Evolutionary conservation across 1,284 basidiomycete genomes (phyloP), one percentile per base, ranked within the genome.

Genomic region (Ustilago tritici): DNA sequence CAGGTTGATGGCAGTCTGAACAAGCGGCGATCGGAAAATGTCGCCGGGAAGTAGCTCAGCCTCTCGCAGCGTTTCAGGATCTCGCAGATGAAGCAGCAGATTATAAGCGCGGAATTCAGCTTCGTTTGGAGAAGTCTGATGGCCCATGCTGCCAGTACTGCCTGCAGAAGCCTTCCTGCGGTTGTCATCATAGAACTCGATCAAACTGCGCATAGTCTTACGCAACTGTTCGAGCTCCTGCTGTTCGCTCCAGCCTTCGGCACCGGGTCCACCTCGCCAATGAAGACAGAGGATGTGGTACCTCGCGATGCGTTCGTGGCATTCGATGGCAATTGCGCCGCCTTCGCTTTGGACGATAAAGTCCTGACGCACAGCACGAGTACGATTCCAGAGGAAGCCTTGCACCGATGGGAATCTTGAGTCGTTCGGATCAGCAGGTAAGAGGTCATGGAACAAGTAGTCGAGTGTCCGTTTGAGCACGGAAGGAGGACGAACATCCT

Each of bases 31-130:
- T 14, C 88, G 87, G 61, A 91, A 90, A 76, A 98, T 91, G 49
- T 89, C 84, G 1, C 88, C 86, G 0, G 95, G 93, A n/a, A 97
- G 91, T 61, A 92, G 90, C 75, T 95, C 88, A 7, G 87, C 88
- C 49, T 88, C 87, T 56, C 95, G 87, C 88, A 92, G 62, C 89
- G 93, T 88, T 91, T 94, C 88, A 82, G 91, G 87, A 91, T 95
- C 93, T 43, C 94, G 91, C 47, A 97, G 92, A 82, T 97, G 94
- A 46, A 94, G 92, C 41, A 98, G 90, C 41, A 95, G 91, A 84
- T 96, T 93, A 88, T 98, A 98, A 0, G 97, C 92, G 23, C 94
- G 91, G 90, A 99, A 97, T 87, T 99, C 96, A 55, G 97, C 90
- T 84, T 98, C 95, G 63, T 93, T 92, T 0, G 92, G 91, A 8